Evolutionary conservation across 345 rosid species (phyloP).

Genomic region (Syzygium aqueum): DNA sequence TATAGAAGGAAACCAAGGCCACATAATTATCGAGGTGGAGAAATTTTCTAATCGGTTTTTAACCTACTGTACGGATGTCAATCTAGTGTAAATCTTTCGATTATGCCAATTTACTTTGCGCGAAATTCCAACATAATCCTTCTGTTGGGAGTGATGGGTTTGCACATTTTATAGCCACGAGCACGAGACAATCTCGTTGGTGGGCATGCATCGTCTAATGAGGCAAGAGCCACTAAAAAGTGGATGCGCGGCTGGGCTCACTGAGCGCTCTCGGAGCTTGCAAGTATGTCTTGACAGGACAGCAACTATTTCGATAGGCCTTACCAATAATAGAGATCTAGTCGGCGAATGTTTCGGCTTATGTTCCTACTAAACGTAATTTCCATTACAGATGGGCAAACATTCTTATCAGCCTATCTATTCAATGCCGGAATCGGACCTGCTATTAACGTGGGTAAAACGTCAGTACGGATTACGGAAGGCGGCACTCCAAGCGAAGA

Average conservation of each 20-base stretch:
- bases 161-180: no score
- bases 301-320: background rate
- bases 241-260: background rate
- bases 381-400: no score
- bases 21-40: background rate
- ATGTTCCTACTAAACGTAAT: no score
- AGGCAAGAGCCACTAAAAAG: background rate
- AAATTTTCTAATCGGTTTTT: background rate
- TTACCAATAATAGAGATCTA: no score
- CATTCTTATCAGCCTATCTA: no score
- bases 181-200: background rate
- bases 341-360: no score
- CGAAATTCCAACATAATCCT: background rate
- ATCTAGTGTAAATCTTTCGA: background rate
- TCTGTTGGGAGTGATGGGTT: rapidly evolving
- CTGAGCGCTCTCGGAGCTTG: background rate
- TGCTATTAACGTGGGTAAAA: no score
- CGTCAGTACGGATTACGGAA: background rate
- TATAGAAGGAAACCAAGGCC: background rate
- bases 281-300: background rate
- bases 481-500: background rate
- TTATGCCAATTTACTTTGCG: background rate
- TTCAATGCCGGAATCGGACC: no score
- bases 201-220: rapidly evolving
- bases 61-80: background rate